Percentiles rank a stretch among this genome's conserved stretches.
These are phyloP conservation scores for Entoloma clypeatum DNA, from an alignment of 1,284 basidiomycete genomes.

Conservation along the genomic window DNA sequence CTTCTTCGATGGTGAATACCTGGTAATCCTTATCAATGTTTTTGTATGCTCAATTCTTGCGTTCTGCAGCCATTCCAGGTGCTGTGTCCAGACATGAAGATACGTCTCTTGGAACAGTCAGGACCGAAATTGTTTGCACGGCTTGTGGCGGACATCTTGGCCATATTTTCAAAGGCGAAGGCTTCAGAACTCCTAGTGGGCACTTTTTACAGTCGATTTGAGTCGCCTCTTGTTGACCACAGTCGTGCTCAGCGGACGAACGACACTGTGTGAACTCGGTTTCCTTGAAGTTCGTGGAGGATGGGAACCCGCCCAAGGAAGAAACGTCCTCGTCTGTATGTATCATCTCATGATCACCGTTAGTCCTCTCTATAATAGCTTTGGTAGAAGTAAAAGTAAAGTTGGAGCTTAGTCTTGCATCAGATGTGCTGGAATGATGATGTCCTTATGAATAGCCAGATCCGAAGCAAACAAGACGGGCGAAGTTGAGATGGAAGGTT, in stretches of 20 bases:
- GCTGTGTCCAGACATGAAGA: slow-evolving; percentile 79
- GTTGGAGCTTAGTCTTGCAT: neutral
- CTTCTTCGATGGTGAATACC: slow-evolving; percentile 79
- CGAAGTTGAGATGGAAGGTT: slow-evolving; percentile 5
- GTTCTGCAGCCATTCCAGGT: slow-evolving; percentile 72
- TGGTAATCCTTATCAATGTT: neutral
- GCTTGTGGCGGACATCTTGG: slow-evolving; percentile 90
- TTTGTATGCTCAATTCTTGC: slow-evolving; percentile 1
- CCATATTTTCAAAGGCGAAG: slow-evolving; percentile 92
- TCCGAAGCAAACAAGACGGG: slow-evolving; percentile 16
- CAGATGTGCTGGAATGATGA: slow-evolving; percentile 10
- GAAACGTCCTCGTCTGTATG: neutral
- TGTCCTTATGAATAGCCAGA: slow-evolving; percentile 8
- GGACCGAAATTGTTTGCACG: slow-evolving; percentile 78
- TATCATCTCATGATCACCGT: neutral
- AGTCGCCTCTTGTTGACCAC: slow-evolving; percentile 11
- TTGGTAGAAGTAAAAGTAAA: neutral
- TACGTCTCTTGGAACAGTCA: slow-evolving; percentile 46
- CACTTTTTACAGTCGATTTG: slow-evolving; percentile 22
- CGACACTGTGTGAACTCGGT: slow-evolving; percentile 91
- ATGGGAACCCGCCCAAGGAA: slow-evolving; percentile 33
- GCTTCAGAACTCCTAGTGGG: slow-evolving; percentile 69
- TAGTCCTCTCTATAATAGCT: too few relatives aligned
- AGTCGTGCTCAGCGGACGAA: slow-evolving; percentile 57
- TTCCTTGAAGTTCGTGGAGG: slow-evolving; percentile 75